Conservation (phyloP, 1,139 yeast genomes). For the Suhomyces choctaworum region DNA sequence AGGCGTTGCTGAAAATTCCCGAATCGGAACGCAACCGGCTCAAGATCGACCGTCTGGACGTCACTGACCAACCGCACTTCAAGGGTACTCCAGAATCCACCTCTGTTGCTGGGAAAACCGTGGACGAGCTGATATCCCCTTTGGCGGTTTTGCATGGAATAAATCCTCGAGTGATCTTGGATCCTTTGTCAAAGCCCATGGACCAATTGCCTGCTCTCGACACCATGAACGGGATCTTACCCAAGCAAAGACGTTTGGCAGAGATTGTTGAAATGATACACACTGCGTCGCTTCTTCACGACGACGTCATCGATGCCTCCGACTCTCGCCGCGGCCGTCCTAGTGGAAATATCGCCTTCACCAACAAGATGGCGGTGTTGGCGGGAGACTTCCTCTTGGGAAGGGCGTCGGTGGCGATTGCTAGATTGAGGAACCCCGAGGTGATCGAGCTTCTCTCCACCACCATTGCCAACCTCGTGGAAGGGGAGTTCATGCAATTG, state of each 20-base stretch:
- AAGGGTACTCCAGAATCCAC: conserved; percentile 50
- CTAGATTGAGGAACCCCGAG: conserved; percentile 92
- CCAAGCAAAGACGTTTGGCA: conserved; percentile 92
- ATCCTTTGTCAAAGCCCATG: conserved; percentile 83
- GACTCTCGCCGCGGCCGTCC: conserved; percentile 90
- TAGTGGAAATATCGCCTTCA: conserved; percentile 89
- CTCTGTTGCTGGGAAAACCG: conserved; percentile 55
- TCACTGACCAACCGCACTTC: conserved; percentile 61
- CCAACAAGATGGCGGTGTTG: conserved; percentile 94
- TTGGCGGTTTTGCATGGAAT: conserved; percentile 83
- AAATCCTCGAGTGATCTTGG: conserved; percentile 74
- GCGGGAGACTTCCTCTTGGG: conserved; percentile 97
- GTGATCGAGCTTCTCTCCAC: conserved; percentile 94
- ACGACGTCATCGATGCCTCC: conserved; percentile 93
- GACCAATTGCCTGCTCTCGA: conserved; percentile 67
- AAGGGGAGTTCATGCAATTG: conserved; percentile 98
- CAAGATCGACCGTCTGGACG: conserved; percentile 60
- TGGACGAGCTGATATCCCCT: conserved; percentile 70
- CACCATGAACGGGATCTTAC: conserved; percentile 68
- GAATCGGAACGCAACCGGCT: conserved; percentile 64
- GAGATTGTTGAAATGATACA: conserved; percentile 98
- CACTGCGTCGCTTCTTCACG: conserved; percentile 94
- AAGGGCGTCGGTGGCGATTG: conserved; percentile 93
- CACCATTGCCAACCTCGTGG: conserved; percentile 93
- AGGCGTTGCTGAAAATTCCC: conserved; percentile 81